Evolutionary conservation across 257 asterid species (phyloP).

Genomic region (Scutellaria galericulata): DNA sequence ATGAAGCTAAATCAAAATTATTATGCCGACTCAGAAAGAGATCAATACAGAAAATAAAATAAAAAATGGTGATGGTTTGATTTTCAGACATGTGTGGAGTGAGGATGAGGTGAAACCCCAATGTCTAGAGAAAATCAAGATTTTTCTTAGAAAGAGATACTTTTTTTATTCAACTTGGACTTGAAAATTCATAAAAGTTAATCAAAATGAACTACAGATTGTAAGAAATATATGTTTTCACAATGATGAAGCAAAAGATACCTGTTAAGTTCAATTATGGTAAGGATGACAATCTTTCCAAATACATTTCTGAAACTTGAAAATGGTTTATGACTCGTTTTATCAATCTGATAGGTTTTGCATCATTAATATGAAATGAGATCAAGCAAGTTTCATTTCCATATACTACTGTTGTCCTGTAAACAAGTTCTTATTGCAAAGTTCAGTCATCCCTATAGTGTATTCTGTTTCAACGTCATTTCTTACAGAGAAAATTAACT

Average conservation of each 20-base stretch:
- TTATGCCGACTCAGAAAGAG: not conserved
- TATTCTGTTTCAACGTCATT: not conserved
- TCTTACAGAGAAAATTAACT: not conserved
- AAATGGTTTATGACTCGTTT: not conserved
- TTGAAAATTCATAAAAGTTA: not conserved
- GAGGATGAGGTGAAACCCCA: not conserved
- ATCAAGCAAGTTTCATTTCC: conserved; percentile 14
- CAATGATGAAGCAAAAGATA: conserved; percentile 1
- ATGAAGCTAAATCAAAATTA: conserved; percentile 20
- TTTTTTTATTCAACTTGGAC: not conserved
- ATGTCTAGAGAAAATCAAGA: not conserved
- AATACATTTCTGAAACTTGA: conserved; percentile 7
- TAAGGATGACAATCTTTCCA: not conserved
- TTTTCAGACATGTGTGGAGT: not conserved
- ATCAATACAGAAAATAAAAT: conserved; percentile 15
- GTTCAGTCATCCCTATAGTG: not conserved
- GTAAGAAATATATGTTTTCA: not conserved
- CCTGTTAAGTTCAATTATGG: conserved; percentile 4
- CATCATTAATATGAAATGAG: not conserved
- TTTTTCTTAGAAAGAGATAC: not conserved
- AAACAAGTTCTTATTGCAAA: not conserved
- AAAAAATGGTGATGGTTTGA: not conserved
- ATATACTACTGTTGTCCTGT: not conserved
- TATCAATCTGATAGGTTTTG: conserved; percentile 1
- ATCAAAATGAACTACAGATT: not conserved